A percentile compares a stretch with the other conserved stretches of the same genome.
Evolutionary conservation across 768 basidiomycete species (phyloP).

Genomic region (Suillus cothurnatus): DNA sequence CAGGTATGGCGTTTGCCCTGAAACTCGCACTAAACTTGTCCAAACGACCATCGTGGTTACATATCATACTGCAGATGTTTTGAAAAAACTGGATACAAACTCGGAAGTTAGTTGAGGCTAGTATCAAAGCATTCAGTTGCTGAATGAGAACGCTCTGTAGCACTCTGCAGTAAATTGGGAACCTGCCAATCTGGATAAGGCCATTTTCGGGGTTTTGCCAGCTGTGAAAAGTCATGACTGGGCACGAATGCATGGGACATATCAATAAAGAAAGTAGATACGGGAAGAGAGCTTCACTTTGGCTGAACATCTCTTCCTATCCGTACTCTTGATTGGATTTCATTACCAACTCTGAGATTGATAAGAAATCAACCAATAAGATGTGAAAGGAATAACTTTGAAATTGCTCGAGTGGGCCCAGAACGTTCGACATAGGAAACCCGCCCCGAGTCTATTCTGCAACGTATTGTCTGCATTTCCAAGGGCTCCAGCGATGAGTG

Average conservation of each 20-base stretch:
- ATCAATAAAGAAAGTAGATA: background rate
- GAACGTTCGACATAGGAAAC: background rate
- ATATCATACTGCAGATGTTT: background rate
- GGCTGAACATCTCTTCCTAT: conserved; percentile 2
- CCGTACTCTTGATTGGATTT: too few species aligned
- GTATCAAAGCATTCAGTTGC: background rate
- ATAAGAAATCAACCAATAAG: background rate
- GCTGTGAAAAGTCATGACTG: background rate
- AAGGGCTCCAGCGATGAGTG: background rate
- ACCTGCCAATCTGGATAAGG: background rate
- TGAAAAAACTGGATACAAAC: background rate
- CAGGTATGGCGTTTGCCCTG: background rate
- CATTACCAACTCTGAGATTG: too few species aligned
- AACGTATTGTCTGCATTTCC: background rate
- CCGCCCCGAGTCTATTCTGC: background rate
- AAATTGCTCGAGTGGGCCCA: background rate
- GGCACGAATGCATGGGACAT: background rate
- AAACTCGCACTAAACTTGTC: background rate
- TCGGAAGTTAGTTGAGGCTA: background rate
- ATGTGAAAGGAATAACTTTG: too few species aligned
- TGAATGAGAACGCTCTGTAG: background rate
- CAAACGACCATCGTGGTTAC: background rate
- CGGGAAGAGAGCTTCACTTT: background rate
- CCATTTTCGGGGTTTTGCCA: background rate
- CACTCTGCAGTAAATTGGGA: too few species aligned